Base-by-base conservation (phyloP, 2,329 filamentous ascomycete genomes). In the Penicillium sp. region DNA sequence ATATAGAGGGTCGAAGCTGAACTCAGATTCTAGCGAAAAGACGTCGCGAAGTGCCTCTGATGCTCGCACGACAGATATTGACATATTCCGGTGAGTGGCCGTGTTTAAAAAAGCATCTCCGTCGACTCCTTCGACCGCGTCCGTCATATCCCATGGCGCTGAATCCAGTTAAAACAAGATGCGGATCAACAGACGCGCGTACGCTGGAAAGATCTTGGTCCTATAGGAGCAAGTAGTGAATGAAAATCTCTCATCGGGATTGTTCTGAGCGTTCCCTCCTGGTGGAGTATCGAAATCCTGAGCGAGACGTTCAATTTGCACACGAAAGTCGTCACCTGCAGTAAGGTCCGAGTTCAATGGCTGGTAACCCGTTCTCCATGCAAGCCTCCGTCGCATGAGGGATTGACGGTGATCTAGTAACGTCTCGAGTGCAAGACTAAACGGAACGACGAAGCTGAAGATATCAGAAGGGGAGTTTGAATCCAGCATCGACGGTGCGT, bases 41-140 rank as follows among this genome's bases (percentile, higher is more conserved):
- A 44, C 40, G 40, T 44, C 38, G 38, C 38, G 38, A 40, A 40
- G 38, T 40, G 38, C 38, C n/a, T 44, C 40, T 44, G n/a, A 44
- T 13, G n/a, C 40, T 22, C 19, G n/a, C 40, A 44, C 40, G 40
- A 44, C 40, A 44, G 19, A 44, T 6, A 44, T 44, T 44, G 19
- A 22, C n/a, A 22, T 44, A 44, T 22, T 44, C 9, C 9, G 40
- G 19, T 22, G 40, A 44, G 40, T 22, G 19, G 40, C 40, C 40
- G 19, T 44, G 8, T 44, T 44, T 19, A 44, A 22, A 44, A 22
- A 19, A 10, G n/a, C 19, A 44, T 44, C 19, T 9, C n/a, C 13
- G 40, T 22, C 40, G 19, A 44, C 40, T 44, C 19, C 19, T 44
- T 22, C 40, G 40, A 44, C 40, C 24, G 40, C 19, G 40, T 40